Conservation (phyloP, 139 green algal genomes). For the Closterium sp. region DNA sequence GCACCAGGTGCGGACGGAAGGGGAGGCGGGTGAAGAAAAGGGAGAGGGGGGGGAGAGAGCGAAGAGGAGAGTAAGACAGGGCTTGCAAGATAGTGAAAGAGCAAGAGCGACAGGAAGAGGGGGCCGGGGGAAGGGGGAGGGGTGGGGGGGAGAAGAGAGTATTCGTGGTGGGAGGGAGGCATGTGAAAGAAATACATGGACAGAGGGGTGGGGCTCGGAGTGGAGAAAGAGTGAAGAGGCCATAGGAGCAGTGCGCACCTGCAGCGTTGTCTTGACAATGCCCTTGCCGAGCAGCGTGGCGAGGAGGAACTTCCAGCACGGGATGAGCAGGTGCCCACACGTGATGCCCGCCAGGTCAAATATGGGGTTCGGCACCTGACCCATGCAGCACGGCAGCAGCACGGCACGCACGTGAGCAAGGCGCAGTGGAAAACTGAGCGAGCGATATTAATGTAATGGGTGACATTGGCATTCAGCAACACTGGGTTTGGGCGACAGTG, state of each 20-base stretch:
- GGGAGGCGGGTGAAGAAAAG: no score
- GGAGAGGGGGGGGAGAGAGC: not conserved
- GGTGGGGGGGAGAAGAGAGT: not conserved
- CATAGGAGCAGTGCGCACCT: slow-evolving; percentile 24
- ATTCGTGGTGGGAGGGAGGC: no score
- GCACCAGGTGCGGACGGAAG: no score
- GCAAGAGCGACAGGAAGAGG: not conserved
- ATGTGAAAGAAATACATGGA: no score
- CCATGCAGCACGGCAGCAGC: no score
- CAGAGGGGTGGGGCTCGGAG: no score
- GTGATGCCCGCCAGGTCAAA: slow-evolving; percentile 54
- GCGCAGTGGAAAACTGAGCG: no score
- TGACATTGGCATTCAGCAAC: no score
- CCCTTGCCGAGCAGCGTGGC: slow-evolving; percentile 50
- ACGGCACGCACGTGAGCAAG: no score
- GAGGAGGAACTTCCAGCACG: slow-evolving; percentile 49
- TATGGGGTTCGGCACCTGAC: slow-evolving; percentile 52
- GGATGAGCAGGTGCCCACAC: slow-evolving; percentile 50
- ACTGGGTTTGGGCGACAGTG: no score
- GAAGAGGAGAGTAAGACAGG: no score
- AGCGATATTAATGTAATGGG: no score
- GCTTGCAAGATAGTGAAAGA: not conserved
- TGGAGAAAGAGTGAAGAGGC: not conserved
- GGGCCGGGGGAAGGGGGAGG: not conserved
- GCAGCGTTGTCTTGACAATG: slow-evolving; percentile 41